Evolutionary conservation across 495 filamentous ascomycete species (phyloP), one percentile per base, ranked within the genome.

Genomic region (Pyrenopolyporus hunteri): DNA sequence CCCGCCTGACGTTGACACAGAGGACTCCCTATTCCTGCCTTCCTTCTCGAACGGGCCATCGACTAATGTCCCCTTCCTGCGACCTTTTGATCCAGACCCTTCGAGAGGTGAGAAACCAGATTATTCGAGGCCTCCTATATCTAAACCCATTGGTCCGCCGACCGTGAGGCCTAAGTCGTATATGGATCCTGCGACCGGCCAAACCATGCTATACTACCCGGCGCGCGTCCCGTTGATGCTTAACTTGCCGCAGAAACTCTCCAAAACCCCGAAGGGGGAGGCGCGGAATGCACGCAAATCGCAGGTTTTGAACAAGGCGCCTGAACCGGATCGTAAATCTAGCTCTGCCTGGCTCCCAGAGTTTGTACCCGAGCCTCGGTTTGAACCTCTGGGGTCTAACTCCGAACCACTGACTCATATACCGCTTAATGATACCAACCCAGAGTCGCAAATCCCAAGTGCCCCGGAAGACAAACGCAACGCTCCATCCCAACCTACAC

Each of bases 191-290:
- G 78, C 78, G 22, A 82, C 82, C 1, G 86, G 82, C 3, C 84
- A 93, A 56, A 78, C 87, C 47, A 93, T 98, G 89, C 83, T 97
- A 6, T 98, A 86, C 71, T 98, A 98, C 70, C 94, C 94, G 10
- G 94, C 94, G 2, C 94, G 91, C 9, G 93, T 98, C 0, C 94
- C 94, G 1, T 87, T 87, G 67, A 92, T 94, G 84, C 80, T 98
- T 22, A 97, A 97, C 64, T 80, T 98, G 2, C 94, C 94, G 6
- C 92, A 92, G 29, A 87, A 89, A 59, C 78, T 98, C 31, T 96
- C 93, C 0, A 89, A 90, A 71, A 80, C 84, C 25, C 85, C 89
- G 20, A 76, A 83, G 31, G 79, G 81, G 1, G 64, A 73, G 13
- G 72, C 76, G 4, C 84, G 87, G 35, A 84, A 90, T 36, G 84